phyloP scores from a whole-genome alignment of 2,329 filamentous ascomycete species.

The Aspergillus niger region DNA sequence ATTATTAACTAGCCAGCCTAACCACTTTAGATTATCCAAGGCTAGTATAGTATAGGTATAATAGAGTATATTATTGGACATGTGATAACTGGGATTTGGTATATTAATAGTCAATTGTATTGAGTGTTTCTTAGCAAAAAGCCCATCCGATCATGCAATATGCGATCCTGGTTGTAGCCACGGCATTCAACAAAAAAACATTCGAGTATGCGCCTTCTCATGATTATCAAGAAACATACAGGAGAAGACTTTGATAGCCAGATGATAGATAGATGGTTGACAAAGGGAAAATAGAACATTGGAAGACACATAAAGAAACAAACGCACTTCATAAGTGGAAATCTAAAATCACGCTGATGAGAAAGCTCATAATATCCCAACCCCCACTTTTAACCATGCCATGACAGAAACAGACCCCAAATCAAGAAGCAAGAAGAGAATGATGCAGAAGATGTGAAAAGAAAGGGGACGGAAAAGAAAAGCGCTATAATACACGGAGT shows the following conservation, averaged over 20 bases:
- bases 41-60: no score
- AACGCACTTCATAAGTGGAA: neutral
- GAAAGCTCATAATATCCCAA: slow-evolving; percentile 14
- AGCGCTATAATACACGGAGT: slow-evolving; percentile 22
- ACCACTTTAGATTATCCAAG: neutral
- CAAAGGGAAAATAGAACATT: neutral
- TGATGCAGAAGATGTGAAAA: neutral
- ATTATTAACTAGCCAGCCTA: neutral
- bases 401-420: slow-evolving; percentile 13
- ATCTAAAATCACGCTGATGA: slow-evolving; percentile 17
- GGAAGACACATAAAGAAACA: neutral
- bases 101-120: no score
- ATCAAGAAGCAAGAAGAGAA: slow-evolving; percentile 6
- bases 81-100: no score
- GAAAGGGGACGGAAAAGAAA: slow-evolving; percentile 1
- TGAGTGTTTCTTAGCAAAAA: no score
- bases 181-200: neutral
- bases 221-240: neutral
- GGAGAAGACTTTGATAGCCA: neutral
- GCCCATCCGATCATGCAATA: neutral
- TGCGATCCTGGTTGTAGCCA: neutral
- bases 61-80: no score
- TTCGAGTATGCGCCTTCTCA: slow-evolving; percentile 1
- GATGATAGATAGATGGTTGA: neutral
- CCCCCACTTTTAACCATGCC: slow-evolving; percentile 16